Percentiles rank a stretch among this genome's conserved stretches.
Evolutionary conservation across 306 rosid genomes (phyloP).

Genomic region (Malus orientalis): DNA sequence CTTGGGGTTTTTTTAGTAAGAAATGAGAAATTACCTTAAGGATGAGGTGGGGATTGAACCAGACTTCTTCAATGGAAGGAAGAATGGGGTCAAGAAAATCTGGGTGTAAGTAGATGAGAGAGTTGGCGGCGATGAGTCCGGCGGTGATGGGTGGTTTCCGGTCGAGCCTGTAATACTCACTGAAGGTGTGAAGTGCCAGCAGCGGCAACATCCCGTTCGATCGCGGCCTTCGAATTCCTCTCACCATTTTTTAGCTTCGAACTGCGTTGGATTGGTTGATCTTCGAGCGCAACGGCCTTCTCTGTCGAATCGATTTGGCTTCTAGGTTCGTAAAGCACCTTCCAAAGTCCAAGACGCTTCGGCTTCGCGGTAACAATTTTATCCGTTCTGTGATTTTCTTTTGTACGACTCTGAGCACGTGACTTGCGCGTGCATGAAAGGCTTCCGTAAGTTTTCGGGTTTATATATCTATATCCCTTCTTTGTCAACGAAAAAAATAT

Average conservation of each 20-base stretch:
- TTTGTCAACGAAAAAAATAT: no score
- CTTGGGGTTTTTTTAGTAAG: neutral
- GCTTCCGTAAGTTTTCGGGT: neutral
- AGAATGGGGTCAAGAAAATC: constrained; percentile 36
- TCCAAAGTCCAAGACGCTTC: neutral
- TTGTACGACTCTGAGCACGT: neutral
- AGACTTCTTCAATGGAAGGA: constrained; percentile 58
- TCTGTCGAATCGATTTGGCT: neutral
- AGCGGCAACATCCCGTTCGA: constrained; percentile 61
- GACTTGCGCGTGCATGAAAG: neutral
- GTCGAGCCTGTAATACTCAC: constrained; percentile 60
- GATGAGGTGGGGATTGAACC: constrained; percentile 86
- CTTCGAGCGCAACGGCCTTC: neutral
- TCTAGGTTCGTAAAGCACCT: neutral
- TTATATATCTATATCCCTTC: no score
- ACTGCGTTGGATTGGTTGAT: neutral
- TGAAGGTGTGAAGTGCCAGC: constrained; percentile 61
- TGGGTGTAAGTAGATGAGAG: constrained; percentile 69
- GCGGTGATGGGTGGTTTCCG: constrained; percentile 78
- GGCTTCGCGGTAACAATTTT: neutral
- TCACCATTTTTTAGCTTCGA: constrained; percentile 32
- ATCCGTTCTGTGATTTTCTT: neutral
- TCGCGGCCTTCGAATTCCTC: constrained; percentile 33
- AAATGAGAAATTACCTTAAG: constrained; percentile 36
- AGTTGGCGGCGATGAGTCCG: constrained; percentile 68